Evolutionary conservation across 2,329 filamentous ascomycete species (phyloP).

Genomic region (Bimuria novae-zelandiae): DNA sequence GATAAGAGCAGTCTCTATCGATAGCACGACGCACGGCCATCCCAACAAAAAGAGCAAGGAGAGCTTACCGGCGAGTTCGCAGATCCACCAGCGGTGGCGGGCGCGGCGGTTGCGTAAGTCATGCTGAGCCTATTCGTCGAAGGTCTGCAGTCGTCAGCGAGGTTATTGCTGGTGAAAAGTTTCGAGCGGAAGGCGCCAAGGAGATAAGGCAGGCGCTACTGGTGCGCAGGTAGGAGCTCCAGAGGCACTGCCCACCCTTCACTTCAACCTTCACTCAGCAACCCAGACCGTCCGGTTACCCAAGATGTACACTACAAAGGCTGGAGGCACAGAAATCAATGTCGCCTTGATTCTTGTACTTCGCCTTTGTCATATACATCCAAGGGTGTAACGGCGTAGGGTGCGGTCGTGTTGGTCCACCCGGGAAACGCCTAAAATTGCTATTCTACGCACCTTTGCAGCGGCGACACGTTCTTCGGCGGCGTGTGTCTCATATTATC

Average conservation of each 20-base stretch:
- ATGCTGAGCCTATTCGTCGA: constrained; percentile 59
- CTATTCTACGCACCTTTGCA: constrained; percentile 32
- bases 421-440: not conserved
- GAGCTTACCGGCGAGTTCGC: constrained; percentile 61
- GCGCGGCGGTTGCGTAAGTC: constrained; percentile 67
- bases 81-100: constrained; percentile 68
- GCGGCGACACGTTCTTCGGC: constrained; percentile 33
- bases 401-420: not conserved
- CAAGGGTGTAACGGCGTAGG: not conserved
- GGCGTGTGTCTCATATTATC: constrained; percentile 29
- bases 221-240: constrained; percentile 14
- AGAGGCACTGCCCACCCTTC: constrained; percentile 16
- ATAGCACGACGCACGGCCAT: not conserved
- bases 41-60: constrained; percentile 1
- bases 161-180: constrained; percentile 32
- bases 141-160: constrained; percentile 40
- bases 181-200: constrained; percentile 36
- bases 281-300: not conserved
- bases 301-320: not conserved
- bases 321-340: not conserved
- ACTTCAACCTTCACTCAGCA: not conserved
- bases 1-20: constrained; percentile 50
- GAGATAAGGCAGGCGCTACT: constrained; percentile 36
- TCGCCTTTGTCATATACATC: not conserved
- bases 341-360: not conserved